Conservation (phyloP, 225 moss, liverwort and hornwort species). For the Thuidium tamariscinum region DNA sequence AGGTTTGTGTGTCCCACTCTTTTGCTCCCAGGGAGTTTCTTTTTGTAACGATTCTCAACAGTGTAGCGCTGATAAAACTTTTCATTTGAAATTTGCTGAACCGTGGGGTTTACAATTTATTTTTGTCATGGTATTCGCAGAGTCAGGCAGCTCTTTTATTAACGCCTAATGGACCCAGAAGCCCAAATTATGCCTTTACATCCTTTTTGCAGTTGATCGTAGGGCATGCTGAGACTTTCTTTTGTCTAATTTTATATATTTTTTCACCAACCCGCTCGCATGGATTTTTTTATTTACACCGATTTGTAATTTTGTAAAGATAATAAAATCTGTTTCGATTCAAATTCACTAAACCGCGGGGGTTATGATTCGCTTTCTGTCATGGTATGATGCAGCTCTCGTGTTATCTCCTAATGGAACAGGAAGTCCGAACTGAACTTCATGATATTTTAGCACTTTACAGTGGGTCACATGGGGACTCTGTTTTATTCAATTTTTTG, state of each 20-base stretch:
- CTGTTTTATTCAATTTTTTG: neutral
- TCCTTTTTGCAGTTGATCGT: neutral
- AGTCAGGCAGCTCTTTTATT: neutral
- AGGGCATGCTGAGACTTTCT: neutral
- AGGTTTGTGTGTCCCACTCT: constrained; percentile 29
- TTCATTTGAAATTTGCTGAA: neutral
- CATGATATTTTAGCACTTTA: neutral
- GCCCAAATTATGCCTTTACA: neutral
- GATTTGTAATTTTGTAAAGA: neutral
- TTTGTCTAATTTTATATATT: neutral
- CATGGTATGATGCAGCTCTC: neutral
- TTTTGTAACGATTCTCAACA: neutral
- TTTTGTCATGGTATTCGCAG: no score
- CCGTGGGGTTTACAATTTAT: neutral
- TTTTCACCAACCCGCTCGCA: neutral
- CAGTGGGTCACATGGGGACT: neutral
- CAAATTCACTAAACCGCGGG: neutral
- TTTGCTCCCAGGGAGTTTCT: neutral
- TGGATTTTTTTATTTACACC: neutral
- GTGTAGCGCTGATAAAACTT: neutral
- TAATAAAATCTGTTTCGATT: neutral
- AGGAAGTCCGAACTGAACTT: neutral
- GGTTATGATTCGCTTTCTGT: neutral
- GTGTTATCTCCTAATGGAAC: neutral
- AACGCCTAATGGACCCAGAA: neutral